phyloP scores from a whole-genome alignment of 2,329 filamentous ascomycete species.

The Xylariaceae sp. region DNA sequence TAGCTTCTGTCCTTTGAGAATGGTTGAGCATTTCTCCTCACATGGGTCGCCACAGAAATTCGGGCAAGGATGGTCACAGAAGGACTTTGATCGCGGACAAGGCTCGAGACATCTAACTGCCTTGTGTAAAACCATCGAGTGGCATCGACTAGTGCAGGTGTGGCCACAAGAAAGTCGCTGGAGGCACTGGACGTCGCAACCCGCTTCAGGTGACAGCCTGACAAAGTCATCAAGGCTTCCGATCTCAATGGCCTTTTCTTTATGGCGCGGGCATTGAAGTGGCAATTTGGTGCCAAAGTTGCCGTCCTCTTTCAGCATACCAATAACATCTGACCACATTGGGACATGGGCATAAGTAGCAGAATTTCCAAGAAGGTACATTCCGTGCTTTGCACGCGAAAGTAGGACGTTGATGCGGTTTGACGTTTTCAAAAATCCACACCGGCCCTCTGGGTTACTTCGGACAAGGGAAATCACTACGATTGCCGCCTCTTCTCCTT shows the following conservation, averaged over 20 bases:
- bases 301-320: constrained; percentile 53
- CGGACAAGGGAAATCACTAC: constrained; percentile 74
- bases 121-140: constrained; percentile 54
- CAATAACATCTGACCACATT: constrained; percentile 69
- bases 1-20: not conserved
- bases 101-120: constrained; percentile 52
- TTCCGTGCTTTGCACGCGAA: constrained; percentile 70
- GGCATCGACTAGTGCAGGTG: constrained; percentile 52
- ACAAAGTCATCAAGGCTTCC: constrained; percentile 61
- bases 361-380: constrained; percentile 74
- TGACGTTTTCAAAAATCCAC: constrained; percentile 70
- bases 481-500: constrained; percentile 77
- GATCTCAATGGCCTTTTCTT: constrained; percentile 56
- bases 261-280: constrained; percentile 58
- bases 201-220: constrained; percentile 64
- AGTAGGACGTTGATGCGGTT: constrained; percentile 76
- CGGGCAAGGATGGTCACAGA: constrained; percentile 54
- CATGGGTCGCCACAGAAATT: constrained; percentile 42
- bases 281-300: constrained; percentile 59
- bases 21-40: constrained; percentile 48
- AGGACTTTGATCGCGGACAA: constrained; percentile 49
- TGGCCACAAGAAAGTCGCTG: constrained; percentile 56
- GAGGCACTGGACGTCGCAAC: constrained; percentile 60
- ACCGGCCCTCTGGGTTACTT: constrained; percentile 64
- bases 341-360: constrained; percentile 61